Conservation (phyloP, 208 protist species). For the Pavlovales sp. region DNA sequence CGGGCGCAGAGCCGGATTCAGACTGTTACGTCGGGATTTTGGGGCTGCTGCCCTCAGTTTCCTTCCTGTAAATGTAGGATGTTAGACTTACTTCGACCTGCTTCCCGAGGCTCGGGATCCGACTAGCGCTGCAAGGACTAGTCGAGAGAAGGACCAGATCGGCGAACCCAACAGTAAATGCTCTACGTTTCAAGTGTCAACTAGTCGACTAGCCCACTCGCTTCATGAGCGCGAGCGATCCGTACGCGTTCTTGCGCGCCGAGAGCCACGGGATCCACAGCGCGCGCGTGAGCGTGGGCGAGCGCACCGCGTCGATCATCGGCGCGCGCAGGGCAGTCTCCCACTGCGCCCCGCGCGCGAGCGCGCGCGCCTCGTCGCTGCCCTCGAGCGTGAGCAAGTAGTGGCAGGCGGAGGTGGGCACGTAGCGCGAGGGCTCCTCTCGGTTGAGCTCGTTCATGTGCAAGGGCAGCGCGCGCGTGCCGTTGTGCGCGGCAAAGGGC, state of each 20-base stretch:
- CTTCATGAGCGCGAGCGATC: not conserved
- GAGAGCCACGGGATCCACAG: not conserved
- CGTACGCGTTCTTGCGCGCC: not conserved
- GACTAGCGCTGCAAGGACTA: too few relatives aligned
- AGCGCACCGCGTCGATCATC: not conserved
- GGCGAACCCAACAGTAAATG: too few relatives aligned
- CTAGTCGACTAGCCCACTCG: too few relatives aligned
- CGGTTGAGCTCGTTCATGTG: constrained; percentile 9
- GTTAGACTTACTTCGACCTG: too few relatives aligned
- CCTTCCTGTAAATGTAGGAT: too few relatives aligned
- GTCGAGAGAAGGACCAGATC: too few relatives aligned
- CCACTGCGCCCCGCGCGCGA: not conserved
- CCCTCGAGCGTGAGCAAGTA: not conserved
- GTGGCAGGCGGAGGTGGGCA: not conserved
- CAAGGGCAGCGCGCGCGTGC: not conserved
- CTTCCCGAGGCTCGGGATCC: too few relatives aligned
- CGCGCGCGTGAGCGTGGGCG: not conserved
- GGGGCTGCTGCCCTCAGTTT: too few relatives aligned
- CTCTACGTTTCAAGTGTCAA: too few relatives aligned
- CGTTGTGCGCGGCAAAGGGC: not conserved
- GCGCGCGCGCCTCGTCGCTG: not conserved
- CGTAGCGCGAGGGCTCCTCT: not conserved
- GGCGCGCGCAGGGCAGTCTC: not conserved
- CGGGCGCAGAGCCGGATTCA: too few relatives aligned
- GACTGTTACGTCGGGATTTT: too few relatives aligned